phyloP scores from a whole-genome alignment of 208 protist species.

The Acanthamoeba rhysodes region DNA sequence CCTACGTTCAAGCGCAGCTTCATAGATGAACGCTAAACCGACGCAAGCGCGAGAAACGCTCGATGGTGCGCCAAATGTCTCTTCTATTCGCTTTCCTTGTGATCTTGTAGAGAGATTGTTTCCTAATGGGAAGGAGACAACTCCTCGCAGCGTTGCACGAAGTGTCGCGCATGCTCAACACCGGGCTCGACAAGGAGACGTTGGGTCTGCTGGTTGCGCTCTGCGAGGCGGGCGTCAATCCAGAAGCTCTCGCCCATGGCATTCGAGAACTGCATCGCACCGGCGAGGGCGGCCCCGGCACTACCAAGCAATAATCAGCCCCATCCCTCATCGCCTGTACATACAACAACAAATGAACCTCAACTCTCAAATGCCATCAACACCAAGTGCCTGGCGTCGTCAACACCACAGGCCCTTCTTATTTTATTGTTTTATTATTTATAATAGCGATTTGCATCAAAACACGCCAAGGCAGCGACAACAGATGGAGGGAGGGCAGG shows the following conservation, averaged over 20 bases:
- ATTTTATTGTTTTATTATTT: too few species aligned
- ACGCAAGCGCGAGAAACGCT: conserved; percentile 25
- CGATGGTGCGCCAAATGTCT: background rate
- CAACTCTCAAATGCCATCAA: too few species aligned
- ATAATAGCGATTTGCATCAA: too few species aligned
- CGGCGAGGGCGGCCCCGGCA: background rate
- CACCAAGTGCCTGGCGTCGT: too few species aligned
- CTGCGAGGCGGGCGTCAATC: conserved; percentile 85
- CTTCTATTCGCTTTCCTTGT: background rate
- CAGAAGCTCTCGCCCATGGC: conserved; percentile 85
- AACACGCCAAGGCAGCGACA: too few species aligned
- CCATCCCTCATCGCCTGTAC: too few species aligned
- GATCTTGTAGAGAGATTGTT: too few species aligned
- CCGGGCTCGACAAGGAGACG: conserved; percentile 83
- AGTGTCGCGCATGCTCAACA: conserved; percentile 84
- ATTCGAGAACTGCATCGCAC: conserved; percentile 81
- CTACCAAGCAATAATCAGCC: background rate
- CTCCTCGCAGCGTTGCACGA: conserved; percentile 78
- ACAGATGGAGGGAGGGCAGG: background rate
- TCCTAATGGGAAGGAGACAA: background rate
- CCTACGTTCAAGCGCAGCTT: background rate
- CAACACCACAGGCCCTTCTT: too few species aligned
- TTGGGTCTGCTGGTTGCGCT: conserved; percentile 81
- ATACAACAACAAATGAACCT: too few species aligned
- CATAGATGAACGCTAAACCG: background rate